Percentiles rank a stretch among this genome's conserved stretches.
Conservation (phyloP, 75 land plant species). For the Gnetum montanum region DNA sequence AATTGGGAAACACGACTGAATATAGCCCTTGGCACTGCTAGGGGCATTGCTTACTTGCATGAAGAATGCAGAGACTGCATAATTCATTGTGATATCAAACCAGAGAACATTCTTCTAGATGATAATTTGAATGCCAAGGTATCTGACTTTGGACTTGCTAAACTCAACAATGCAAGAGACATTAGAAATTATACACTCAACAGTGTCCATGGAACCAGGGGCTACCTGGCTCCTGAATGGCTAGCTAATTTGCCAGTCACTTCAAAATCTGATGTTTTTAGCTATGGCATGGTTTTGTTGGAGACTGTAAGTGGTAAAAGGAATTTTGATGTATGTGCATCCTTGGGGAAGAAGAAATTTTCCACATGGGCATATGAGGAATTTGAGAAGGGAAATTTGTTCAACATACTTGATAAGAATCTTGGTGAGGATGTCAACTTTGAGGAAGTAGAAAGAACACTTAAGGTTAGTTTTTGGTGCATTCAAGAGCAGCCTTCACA, state of each 20-base stretch:
- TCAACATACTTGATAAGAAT: conserved; percentile 44
- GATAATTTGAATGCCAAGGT: conserved; percentile 78
- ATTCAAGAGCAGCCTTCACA: conserved; percentile 70
- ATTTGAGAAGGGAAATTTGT: conserved; percentile 45
- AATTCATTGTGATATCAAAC: conserved; percentile 95
- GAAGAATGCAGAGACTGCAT: conserved; percentile 87
- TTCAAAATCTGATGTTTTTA: conserved; percentile 72
- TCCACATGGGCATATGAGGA: conserved; percentile 71
- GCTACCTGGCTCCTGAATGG: conserved; percentile 91
- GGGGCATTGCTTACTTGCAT: conserved; percentile 87
- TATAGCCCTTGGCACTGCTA: conserved; percentile 78
- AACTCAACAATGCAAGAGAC: conserved; percentile 56
- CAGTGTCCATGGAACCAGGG: conserved; percentile 57
- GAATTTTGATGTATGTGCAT: conserved; percentile 57
- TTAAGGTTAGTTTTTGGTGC: conserved; percentile 76
- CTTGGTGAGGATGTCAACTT: conserved; percentile 22
- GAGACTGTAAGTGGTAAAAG: conserved; percentile 73
- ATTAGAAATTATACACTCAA: conserved; percentile 33
- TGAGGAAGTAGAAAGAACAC: conserved; percentile 39
- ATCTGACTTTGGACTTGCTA: conserved; percentile 78
- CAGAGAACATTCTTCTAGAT: conserved; percentile 89
- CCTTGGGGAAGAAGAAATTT: conserved; percentile 37
- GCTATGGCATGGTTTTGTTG: conserved; percentile 84
- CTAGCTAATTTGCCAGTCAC: conserved; percentile 68
- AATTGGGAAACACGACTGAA: conserved; percentile 60